Conservation (phyloP, 2,329 filamentous ascomycete genomes). For the Fusarium solani-melongenae region DNA sequence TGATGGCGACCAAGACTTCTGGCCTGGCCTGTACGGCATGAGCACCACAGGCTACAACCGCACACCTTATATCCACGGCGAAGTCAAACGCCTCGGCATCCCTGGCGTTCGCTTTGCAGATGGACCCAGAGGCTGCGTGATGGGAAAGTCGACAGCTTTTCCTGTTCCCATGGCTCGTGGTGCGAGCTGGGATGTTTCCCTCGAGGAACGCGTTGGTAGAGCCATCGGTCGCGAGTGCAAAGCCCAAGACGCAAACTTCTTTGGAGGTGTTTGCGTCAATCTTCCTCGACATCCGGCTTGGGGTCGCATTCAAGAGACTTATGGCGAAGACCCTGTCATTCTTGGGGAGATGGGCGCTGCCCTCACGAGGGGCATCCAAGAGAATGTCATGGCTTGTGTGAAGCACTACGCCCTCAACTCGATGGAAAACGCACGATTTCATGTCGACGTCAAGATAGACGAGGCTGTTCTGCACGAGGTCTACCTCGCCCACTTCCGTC, state of each 20-base stretch:
- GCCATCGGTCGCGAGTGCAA: constrained; percentile 35
- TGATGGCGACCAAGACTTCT: constrained; percentile 21
- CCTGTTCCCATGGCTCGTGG: constrained; percentile 36
- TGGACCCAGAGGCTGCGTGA: constrained; percentile 28
- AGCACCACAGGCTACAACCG: constrained; percentile 3
- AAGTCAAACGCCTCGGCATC: constrained; percentile 23
- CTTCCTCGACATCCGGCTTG: constrained; percentile 39
- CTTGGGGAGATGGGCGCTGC: constrained; percentile 35
- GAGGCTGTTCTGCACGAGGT: constrained; percentile 32
- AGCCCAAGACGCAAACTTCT: constrained; percentile 33
- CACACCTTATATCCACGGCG: constrained; percentile 22
- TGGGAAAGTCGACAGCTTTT: constrained; percentile 30
- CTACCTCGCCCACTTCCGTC: constrained; percentile 34
- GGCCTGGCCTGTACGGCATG: constrained; percentile 1
- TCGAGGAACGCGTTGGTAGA: constrained; percentile 30
- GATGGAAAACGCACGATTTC: constrained; percentile 37
- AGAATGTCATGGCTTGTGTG: constrained; percentile 37
- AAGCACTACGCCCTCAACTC: constrained; percentile 41
- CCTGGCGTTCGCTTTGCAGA: constrained; percentile 30
- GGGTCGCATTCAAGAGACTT: constrained; percentile 40
- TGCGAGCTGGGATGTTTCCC: constrained; percentile 31
- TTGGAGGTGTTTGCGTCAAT: constrained; percentile 37
- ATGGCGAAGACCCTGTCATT: constrained; percentile 35
- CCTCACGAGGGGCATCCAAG: constrained; percentile 26
- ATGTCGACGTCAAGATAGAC: constrained; percentile 32